phyloP scores from a whole-genome alignment of 2,329 filamentous ascomycete species.

The Sarocladiaceae sp. region DNA sequence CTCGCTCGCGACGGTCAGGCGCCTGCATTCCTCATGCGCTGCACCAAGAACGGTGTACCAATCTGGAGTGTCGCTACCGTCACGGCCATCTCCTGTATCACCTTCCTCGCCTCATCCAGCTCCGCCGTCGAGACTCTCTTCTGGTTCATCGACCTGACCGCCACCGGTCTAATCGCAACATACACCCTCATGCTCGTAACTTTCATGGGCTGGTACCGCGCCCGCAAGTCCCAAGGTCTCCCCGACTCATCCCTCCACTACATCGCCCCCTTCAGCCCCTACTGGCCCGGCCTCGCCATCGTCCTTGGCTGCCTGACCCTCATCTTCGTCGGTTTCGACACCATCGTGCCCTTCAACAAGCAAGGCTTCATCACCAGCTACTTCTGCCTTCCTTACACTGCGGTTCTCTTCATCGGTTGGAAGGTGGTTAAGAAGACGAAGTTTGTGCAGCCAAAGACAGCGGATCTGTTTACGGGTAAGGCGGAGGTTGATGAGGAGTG shows the following conservation, averaged over 20 bases:
- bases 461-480: slow-evolving; percentile 59
- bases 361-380: slow-evolving; percentile 49
- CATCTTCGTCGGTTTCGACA: slow-evolving; percentile 53
- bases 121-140: slow-evolving; percentile 44
- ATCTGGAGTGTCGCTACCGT: slow-evolving; percentile 48
- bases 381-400: slow-evolving; percentile 48
- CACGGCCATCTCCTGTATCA: slow-evolving; percentile 42
- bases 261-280: slow-evolving; percentile 46
- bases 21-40: slow-evolving; percentile 47
- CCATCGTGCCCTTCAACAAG: slow-evolving; percentile 46
- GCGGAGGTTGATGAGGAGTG: slow-evolving; percentile 60
- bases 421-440: slow-evolving; percentile 62
- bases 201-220: slow-evolving; percentile 42
- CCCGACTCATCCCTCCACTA: slow-evolving; percentile 45
- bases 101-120: slow-evolving; percentile 44
- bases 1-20: slow-evolving; percentile 43
- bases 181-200: slow-evolving; percentile 40
- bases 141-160: slow-evolving; percentile 52
- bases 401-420: slow-evolving; percentile 59
- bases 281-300: slow-evolving; percentile 44
- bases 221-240: slow-evolving; percentile 43
- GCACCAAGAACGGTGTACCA: slow-evolving; percentile 55
- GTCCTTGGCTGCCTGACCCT: slow-evolving; percentile 42
- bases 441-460: slow-evolving; percentile 48
- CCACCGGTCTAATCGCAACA: slow-evolving; percentile 52